Percentiles rank a stretch among this genome's conserved stretches.
Conservation (phyloP, 164 flowering plant species). For the Cinnamomum micranthum region DNA sequence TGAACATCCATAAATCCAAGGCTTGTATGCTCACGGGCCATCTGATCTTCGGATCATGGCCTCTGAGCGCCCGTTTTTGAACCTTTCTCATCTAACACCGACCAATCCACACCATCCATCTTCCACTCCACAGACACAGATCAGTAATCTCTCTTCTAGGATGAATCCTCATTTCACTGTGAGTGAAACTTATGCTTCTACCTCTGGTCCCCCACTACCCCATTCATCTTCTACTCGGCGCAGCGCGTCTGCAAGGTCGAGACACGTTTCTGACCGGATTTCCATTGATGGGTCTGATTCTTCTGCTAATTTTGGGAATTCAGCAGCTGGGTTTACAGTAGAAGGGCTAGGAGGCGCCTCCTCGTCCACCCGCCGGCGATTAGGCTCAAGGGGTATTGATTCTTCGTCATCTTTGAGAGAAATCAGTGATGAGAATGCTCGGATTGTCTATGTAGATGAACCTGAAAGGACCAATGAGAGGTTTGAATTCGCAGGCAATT, state of each 20-base stretch:
- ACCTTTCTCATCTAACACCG: constrained; percentile 37
- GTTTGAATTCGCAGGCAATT: constrained; percentile 72
- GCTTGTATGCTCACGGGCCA: constrained; percentile 12
- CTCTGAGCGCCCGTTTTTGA: constrained; percentile 39
- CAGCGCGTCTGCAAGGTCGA: constrained; percentile 38
- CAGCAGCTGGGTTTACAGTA: constrained; percentile 10
- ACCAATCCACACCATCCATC: constrained; percentile 8
- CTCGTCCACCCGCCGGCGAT: constrained; percentile 39
- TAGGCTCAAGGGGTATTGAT: constrained; percentile 56
- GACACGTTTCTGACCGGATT: constrained; percentile 20
- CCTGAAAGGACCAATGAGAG: constrained; percentile 64
- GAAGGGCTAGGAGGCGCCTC: constrained; percentile 14
- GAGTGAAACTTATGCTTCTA: not conserved
- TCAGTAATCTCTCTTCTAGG: not conserved
- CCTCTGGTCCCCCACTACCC: constrained; percentile 8
- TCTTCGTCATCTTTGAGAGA: constrained; percentile 80
- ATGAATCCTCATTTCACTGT: not conserved
- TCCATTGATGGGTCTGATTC: constrained; percentile 6
- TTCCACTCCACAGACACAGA: not conserved
- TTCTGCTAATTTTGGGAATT: constrained; percentile 9
- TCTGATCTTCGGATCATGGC: constrained; percentile 44
- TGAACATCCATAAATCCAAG: too few species aligned
- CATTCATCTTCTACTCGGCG: constrained; percentile 42
- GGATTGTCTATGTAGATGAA: constrained; percentile 62
- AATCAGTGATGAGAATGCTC: constrained; percentile 79